Evolutionary conservation across 345 rosid genomes (phyloP), one percentile per base, ranked within the genome.

Genomic region (Diplotaxis tenuifolia): DNA sequence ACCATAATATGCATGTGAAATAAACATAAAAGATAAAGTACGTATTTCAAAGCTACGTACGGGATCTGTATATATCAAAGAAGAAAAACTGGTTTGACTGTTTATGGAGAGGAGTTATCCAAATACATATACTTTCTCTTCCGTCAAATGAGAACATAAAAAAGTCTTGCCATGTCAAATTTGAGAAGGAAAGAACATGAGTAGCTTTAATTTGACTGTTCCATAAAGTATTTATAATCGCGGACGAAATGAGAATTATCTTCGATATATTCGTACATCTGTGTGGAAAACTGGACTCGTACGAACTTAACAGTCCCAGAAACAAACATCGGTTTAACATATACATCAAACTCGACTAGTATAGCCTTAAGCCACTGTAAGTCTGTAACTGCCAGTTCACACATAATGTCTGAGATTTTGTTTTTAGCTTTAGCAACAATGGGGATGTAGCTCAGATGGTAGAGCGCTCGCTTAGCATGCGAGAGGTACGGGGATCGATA

Each of bases 361-460:
- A 14, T 12, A 42, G 50, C 50, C 16, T 42, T 42, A 36, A 11
- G 14, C n/a, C n/a, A n/a, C n/a, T n/a, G n/a, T n/a, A n/a, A n/a
- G n/a, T n/a, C n/a, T n/a, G n/a, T n/a, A n/a, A n/a, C n/a, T n/a
- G n/a, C n/a, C n/a, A n/a, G n/a, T n/a, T n/a, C n/a, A n/a, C n/a
- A n/a, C n/a, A n/a, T n/a, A n/a, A n/a, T n/a, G n/a, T n/a, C n/a
- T n/a, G n/a, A n/a, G n/a, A n/a, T n/a, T n/a, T n/a, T 25, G 28
- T 25, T 25, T 25, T 25, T 1, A 25, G 3, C 28, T 1, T 25
- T 0, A 3, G 4, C 2, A 1, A 3, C 3, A 25, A 40, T 21
- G 90, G 87, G 89, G 89, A 83, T 84, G 88, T 85, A 86, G 92
- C 91, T 92, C 92, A 90, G 88, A 84, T 90, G 96, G 91, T 88